Conservation (phyloP, 371 early-diverging fungal species). For the Smittium mucronatum region DNA sequence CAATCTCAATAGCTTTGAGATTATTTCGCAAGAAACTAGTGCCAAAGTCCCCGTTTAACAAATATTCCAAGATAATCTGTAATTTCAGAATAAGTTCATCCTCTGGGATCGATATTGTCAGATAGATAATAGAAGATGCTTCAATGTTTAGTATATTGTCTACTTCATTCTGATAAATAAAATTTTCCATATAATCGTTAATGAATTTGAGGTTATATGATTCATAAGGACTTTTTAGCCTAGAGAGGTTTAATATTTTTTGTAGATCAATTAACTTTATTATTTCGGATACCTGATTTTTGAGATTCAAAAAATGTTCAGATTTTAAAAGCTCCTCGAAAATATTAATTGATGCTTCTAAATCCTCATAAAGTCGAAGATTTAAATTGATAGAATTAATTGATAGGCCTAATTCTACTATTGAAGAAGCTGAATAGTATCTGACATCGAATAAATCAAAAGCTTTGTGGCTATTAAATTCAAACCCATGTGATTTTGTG, state of each 20-base stretch:
- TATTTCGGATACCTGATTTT: too few species aligned
- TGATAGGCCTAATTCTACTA: not conserved
- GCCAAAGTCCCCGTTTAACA: not conserved
- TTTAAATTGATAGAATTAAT: not conserved
- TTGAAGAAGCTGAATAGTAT: not conserved
- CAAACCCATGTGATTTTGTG: not conserved
- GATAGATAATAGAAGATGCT: not conserved
- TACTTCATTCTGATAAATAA: too few species aligned
- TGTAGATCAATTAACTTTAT: too few species aligned
- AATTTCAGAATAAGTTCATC: not conserved
- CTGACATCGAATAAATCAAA: not conserved
- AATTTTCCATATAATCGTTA: too few species aligned
- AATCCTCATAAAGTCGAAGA: not conserved
- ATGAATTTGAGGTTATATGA: too few species aligned
- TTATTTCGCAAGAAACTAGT: not conserved
- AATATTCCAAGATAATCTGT: not conserved
- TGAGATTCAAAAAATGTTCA: too few species aligned
- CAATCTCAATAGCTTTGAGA: not conserved
- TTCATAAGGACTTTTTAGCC: too few species aligned
- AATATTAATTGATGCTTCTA: not conserved
- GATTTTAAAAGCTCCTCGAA: too few species aligned
- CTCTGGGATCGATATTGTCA: not conserved
- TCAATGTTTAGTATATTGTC: not conserved
- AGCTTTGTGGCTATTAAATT: not conserved
- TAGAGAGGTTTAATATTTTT: too few species aligned